These are phyloP conservation scores for Cadophora malorum DNA, from an alignment of 2,329 filamentous ascomycete genomes.

Conservation along the genomic window DNA sequence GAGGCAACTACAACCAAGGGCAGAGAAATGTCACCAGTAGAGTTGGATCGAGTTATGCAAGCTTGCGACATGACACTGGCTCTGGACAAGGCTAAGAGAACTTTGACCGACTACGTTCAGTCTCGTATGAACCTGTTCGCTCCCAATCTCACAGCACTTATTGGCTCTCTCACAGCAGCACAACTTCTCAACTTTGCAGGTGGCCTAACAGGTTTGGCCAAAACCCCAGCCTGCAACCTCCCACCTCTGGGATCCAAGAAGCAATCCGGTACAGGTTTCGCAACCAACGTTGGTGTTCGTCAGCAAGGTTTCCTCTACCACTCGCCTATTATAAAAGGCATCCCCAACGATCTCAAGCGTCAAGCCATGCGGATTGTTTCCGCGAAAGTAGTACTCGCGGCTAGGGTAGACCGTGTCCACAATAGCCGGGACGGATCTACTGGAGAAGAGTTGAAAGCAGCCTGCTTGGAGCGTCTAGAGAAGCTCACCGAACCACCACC, in stretches of 20 bases:
- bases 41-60: conserved; percentile 74
- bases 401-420: conserved; percentile 86
- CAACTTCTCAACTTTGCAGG: conserved; percentile 96
- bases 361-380: conserved; percentile 96
- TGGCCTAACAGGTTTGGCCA: conserved; percentile 85
- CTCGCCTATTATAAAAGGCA: conserved; percentile 84
- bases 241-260: conserved; percentile 91
- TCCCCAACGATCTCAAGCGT: conserved; percentile 85
- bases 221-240: conserved; percentile 92
- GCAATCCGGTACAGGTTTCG: conserved; percentile 78
- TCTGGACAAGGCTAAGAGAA: conserved; percentile 85
- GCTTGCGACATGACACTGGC: conserved; percentile 90
- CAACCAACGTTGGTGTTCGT: conserved; percentile 88
- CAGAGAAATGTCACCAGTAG: conserved; percentile 74
- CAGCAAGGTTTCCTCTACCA: conserved; percentile 95
- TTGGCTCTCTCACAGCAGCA: conserved; percentile 91
- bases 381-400: conserved; percentile 91
- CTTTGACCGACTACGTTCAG: conserved; percentile 91
- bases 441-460: conserved; percentile 80
- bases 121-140: conserved; percentile 97
- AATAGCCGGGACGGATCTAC: conserved; percentile 80
- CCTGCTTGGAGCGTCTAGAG: conserved; percentile 85
- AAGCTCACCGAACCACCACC: conserved; percentile 91
- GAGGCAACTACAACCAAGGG: conserved; percentile 92
- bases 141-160: conserved; percentile 87